These are phyloP conservation scores for Leccinum obscurum DNA, from an alignment of 768 basidiomycete genomes.

Conservation along the genomic window DNA sequence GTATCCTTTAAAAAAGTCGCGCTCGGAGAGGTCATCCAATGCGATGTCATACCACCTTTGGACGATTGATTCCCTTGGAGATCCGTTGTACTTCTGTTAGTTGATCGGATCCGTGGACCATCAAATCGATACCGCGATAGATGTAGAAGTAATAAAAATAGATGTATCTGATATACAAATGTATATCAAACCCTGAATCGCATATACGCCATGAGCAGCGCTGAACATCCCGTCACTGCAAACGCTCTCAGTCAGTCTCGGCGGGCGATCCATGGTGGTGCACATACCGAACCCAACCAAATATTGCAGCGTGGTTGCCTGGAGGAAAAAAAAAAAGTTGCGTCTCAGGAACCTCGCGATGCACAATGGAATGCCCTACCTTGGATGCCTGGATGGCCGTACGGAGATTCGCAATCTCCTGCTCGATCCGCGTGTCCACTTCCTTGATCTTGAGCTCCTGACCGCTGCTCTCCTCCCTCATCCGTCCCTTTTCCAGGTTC, in stretches of 20 bases:
- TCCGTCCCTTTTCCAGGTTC: constrained; percentile 94
- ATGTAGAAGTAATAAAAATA: constrained; percentile 5
- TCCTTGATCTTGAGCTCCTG: constrained; percentile 97
- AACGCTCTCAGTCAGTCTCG: constrained; percentile 8
- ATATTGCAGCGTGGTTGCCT: constrained; percentile 87
- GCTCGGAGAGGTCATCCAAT: constrained; percentile 58
- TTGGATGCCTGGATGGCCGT: constrained; percentile 86
- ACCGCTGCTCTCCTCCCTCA: constrained; percentile 87
- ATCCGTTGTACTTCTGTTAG: no score
- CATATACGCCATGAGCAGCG: constrained; percentile 84
- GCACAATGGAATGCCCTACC: constrained; percentile 38
- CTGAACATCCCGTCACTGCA: constrained; percentile 81
- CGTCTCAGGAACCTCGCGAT: constrained; percentile 2
- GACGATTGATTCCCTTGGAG: constrained; percentile 43
- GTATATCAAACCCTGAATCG: constrained; percentile 53
- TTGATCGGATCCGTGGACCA: neutral
- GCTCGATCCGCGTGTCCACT: constrained; percentile 95
- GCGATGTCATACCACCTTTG: constrained; percentile 67
- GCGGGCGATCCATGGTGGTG: neutral
- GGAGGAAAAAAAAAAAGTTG: neutral
- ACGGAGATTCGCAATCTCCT: constrained; percentile 85
- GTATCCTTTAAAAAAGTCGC: constrained; percentile 73
- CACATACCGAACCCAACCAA: constrained; percentile 81
- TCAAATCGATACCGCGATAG: constrained; percentile 5
- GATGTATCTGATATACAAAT: neutral